A percentile compares a stretch with the other conserved stretches of the same genome.
Conservation (phyloP, 2,329 filamentous ascomycete genomes). For the Elsinoe batatas region DNA sequence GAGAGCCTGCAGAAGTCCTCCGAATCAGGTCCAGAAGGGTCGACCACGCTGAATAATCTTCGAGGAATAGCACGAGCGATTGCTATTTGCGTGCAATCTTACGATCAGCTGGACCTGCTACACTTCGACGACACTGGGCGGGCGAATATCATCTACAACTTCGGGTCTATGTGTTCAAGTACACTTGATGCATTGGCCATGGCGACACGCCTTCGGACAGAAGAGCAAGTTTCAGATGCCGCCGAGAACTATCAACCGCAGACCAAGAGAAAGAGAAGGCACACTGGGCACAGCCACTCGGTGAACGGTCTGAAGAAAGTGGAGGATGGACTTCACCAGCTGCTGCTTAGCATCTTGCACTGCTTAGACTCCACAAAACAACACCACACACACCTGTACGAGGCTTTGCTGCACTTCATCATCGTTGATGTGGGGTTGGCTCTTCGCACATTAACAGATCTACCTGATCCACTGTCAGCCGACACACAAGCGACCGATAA, state of each 20-base stretch:
- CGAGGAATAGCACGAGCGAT: background rate
- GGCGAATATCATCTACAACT: background rate
- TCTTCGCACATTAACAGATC: too few relatives aligned
- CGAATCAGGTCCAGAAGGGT: background rate
- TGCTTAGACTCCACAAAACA: background rate
- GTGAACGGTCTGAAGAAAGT: background rate
- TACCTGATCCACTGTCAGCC: too few relatives aligned
- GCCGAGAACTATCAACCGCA: background rate
- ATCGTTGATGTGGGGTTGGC: too few relatives aligned
- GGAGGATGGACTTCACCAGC: background rate
- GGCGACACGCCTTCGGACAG: background rate
- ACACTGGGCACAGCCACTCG: too few relatives aligned
- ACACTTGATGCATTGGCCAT: background rate
- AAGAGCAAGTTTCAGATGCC: background rate
- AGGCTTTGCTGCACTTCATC: background rate
- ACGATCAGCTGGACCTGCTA: slow-evolving; percentile 3
- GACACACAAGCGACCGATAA: too few relatives aligned
- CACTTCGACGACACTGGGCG: background rate
- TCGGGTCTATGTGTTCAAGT: background rate
- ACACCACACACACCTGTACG: background rate
- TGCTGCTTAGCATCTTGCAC: background rate
- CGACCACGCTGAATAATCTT: background rate
- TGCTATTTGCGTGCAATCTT: background rate
- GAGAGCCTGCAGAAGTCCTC: too few relatives aligned
- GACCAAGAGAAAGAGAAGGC: too few relatives aligned